phyloP scores from a whole-genome alignment of 2,329 filamentous ascomycete genomes.

The Fonsecaea multimorphosa region DNA sequence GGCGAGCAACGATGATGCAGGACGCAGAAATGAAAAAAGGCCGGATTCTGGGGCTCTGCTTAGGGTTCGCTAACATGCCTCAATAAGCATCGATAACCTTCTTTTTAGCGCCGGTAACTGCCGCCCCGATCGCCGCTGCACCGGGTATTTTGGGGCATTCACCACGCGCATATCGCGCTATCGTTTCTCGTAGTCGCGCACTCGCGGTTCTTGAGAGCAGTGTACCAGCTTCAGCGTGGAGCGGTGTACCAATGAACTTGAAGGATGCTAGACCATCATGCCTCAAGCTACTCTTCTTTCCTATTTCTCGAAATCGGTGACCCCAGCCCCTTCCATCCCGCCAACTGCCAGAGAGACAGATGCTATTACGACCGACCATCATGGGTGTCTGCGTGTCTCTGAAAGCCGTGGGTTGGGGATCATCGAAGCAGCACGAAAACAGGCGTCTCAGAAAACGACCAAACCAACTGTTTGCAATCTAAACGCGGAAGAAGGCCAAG shows the following conservation, averaged over 20 bases:
- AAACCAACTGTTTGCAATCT: not conserved
- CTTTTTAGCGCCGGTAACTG: conserved; percentile 27
- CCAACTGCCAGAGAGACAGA: not conserved
- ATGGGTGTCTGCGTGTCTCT: not conserved
- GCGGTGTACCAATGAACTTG: not conserved
- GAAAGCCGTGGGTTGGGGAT: not conserved
- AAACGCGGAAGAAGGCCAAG: not conserved
- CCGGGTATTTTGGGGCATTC: not conserved
- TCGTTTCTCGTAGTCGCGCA: not conserved
- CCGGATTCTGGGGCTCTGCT: conserved; percentile 6
- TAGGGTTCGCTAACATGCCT: conserved; percentile 10
- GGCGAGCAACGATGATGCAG: conserved; percentile 5
- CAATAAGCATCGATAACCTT: conserved; percentile 27
- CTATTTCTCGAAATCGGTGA: conserved; percentile 32
- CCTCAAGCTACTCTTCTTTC: conserved; percentile 32
- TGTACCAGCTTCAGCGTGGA: not conserved
- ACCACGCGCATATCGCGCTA: not conserved
- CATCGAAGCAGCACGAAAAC: conserved; percentile 1
- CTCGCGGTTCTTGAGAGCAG: not conserved
- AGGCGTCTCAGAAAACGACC: not conserved
- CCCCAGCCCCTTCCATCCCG: not conserved
- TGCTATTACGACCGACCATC: not conserved
- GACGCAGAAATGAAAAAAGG: conserved; percentile 20
- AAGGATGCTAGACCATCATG: conserved; percentile 15
- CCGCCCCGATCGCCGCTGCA: conserved; percentile 9